Base-by-base conservation (phyloP, 768 basidiomycete species). In the Rhizopogon vulgaris region DNA sequence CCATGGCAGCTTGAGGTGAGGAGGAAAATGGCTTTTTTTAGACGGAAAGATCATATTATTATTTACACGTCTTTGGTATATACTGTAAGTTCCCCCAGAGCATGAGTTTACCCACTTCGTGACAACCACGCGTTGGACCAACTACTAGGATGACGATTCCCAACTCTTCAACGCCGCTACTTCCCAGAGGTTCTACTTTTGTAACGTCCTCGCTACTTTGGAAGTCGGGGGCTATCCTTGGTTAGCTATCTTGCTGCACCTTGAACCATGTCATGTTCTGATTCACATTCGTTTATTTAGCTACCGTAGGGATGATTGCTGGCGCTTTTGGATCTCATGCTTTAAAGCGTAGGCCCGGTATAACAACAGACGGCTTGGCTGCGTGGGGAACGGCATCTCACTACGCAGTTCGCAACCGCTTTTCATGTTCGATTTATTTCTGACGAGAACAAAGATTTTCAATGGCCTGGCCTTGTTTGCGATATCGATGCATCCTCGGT, bases 281-380 rank as follows among this genome's bases (percentile, higher is more conserved):
- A 22, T 18, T 22, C 24, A 22, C 24, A 34, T 11, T 12, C 32
- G 41, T 40, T 3, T 12, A 14, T 34, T n/a, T 63, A 71, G 77
- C 71, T 27, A 64, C 76, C 10, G 47, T 64, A 41, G 85, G 86
- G 32, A 78, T 85, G 57, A 54, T 80, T 25, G 63, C 79, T 27
- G 84, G 83, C 7, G 86, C 85, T 41, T 86, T 87, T 64, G 87
- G 87, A 57, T 71, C 82, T 10, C 87, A 89, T 64, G 80, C 69
- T 10, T 72, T 89, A 51, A 74, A 74, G 55, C 63, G 67, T n/a
- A 65, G 71, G 40, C 60, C 68, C 15, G 76, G 75, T 0, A 71
- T 81, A 7, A 78, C 80, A 7, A 46, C 73, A 9, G 82, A 81
- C 18, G 71, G 73, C 24, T 63, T 87, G 5, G 69, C 76, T 15